Base-by-base conservation (phyloP, 805 yeast genomes). In the Saccharomycopsis fibuligera region DNA sequence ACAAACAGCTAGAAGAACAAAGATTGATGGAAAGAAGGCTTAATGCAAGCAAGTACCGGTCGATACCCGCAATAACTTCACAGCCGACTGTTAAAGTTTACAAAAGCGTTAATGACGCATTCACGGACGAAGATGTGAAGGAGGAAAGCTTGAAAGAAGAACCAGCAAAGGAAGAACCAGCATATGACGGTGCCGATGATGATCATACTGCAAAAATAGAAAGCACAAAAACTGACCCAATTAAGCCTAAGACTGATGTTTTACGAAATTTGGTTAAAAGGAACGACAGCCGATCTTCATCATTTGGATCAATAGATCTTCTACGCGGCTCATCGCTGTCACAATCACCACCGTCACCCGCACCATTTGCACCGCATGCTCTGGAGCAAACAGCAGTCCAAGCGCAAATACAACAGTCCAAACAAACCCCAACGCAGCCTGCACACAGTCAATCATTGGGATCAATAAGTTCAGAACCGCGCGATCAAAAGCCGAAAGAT, bases 71-170 rank as follows among this genome's bases (percentile, higher is more conserved):
- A 44, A 78, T 80, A 21, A 76, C 81, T 1, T 81, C 93, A 1
- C 81, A 77, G 51, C 98, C 99, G 0, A 83, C 86, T 47, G 97
- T 90, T 21, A 96, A 90, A 57, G 83, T 93, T 22, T 91, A 84
- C 61, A 81, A 86, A 56, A 82, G 86, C 59, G 91, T 86, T 10
- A 80, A 83, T 51, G 97, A 90, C 65, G 96, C 95, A 1, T 93
- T 87, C 4, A 12, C 37, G 8, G 37, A 16, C 14, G 31, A 29
- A 12, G n/a, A n/a, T n/a, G n/a, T n/a, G n/a, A n/a, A n/a, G n/a
- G n/a, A n/a, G n/a, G n/a, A n/a, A n/a, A n/a, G n/a, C n/a, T n/a
- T n/a, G n/a, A n/a, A n/a, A n/a, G n/a, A n/a, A n/a, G n/a, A n/a
- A n/a, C n/a, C n/a, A n/a, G n/a, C n/a, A n/a, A n/a, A n/a, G n/a